A percentile compares a stretch with the other conserved stretches of the same genome.
Conservation (phyloP, 441 rosid genomes). For the Francoa sonchifolia region DNA sequence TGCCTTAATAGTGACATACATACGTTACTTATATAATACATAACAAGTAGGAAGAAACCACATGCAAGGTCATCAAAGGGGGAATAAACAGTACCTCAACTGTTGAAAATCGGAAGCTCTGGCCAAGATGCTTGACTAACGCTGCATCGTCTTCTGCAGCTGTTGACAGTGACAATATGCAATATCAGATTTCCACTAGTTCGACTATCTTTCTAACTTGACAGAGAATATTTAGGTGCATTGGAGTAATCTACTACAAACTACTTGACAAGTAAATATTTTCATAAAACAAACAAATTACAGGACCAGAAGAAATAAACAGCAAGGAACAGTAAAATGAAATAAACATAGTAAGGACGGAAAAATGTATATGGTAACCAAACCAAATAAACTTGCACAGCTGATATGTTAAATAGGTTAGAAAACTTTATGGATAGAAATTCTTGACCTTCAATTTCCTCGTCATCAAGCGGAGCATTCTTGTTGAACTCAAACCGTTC, state of each 20-base stretch:
- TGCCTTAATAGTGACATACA: slow-evolving; percentile 22
- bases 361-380: too few species aligned
- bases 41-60: background rate
- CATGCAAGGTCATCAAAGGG: background rate
- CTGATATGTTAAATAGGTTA: too few species aligned
- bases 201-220: too few species aligned
- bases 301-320: too few species aligned
- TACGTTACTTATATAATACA: background rate
- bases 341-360: too few species aligned
- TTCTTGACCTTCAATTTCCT: slow-evolving; percentile 62
- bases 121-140: slow-evolving; percentile 73
- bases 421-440: slow-evolving; percentile 1
- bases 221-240: too few species aligned
- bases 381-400: background rate
- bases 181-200: too few species aligned
- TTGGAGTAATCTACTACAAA: too few species aligned
- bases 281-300: too few species aligned
- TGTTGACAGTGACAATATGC: too few species aligned
- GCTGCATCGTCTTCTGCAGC: slow-evolving; percentile 74
- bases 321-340: too few species aligned
- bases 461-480: slow-evolving; percentile 89
- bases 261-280: too few species aligned
- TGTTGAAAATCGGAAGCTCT: slow-evolving; percentile 71
- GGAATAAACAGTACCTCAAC: slow-evolving; percentile 42
- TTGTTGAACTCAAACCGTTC: slow-evolving; percentile 75